These are phyloP conservation scores for Xylaria castorea DNA, from an alignment of 495 filamentous ascomycete genomes.

Conservation along the genomic window DNA sequence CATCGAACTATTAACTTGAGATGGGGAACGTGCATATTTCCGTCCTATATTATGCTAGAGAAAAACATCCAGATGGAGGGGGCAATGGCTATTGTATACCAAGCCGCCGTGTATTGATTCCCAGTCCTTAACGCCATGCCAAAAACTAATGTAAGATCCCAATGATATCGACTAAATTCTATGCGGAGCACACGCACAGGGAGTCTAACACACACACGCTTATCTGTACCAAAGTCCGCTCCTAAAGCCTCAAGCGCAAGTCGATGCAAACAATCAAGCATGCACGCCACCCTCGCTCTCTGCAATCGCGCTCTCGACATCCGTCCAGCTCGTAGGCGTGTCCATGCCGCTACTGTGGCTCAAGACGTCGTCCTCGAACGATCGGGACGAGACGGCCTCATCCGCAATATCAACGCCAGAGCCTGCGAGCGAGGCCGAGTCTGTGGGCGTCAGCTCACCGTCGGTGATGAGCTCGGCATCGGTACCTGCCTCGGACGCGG, in stretches of 20 bases:
- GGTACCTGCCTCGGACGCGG: constrained; percentile 40
- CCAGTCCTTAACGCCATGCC: constrained; percentile 13
- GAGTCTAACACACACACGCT: background rate
- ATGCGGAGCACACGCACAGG: background rate
- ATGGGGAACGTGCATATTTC: background rate
- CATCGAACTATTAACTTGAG: background rate
- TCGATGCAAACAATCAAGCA: constrained; percentile 31
- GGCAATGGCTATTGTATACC: background rate
- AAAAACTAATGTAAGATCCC: background rate
- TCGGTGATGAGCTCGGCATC: constrained; percentile 54
- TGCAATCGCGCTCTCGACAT: constrained; percentile 71
- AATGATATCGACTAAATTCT: background rate
- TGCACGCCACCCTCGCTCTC: constrained; percentile 53
- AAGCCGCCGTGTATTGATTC: background rate
- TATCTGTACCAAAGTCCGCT: background rate
- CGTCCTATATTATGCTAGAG: background rate
- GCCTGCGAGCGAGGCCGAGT: constrained; percentile 55
- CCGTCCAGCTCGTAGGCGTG: constrained; percentile 79
- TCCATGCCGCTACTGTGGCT: constrained; percentile 69
- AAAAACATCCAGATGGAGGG: background rate
- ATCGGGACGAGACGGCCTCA: constrained; percentile 42
- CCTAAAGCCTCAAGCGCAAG: background rate
- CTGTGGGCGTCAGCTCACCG: constrained; percentile 58
- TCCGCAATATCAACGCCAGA: constrained; percentile 49
- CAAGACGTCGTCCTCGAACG: constrained; percentile 60